A percentile compares a stretch with the other conserved stretches of the same genome.
phyloP scores from a whole-genome alignment of 805 yeast species.

The Yarrowia sp. region DNA sequence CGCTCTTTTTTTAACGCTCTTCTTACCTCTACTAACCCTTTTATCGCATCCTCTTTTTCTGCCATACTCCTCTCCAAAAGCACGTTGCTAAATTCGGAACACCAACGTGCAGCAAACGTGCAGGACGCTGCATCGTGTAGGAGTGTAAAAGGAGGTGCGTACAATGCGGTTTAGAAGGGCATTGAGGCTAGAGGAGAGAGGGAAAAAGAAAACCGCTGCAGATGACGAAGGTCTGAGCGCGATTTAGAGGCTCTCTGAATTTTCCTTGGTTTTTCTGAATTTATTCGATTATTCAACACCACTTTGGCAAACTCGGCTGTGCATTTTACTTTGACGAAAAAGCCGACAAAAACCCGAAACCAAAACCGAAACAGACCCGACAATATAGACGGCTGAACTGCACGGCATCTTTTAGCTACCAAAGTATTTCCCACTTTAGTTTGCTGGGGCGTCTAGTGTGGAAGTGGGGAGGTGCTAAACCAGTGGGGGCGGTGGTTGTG shows the following conservation, averaged over 20 bases:
- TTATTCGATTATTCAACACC: background rate
- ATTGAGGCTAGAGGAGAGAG: too few relatives aligned
- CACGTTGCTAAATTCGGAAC: slow-evolving; percentile 9
- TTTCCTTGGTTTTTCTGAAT: background rate
- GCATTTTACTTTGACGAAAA: background rate
- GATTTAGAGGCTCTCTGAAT: background rate
- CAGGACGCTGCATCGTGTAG: too few relatives aligned
- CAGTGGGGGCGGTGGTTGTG: too few relatives aligned
- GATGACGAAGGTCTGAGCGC: background rate
- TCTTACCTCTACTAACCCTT: too few relatives aligned
- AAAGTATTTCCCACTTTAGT: too few relatives aligned
- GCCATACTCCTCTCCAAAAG: background rate
- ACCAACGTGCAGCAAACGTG: slow-evolving; percentile 12
- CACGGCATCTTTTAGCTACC: background rate
- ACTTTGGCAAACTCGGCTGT: background rate
- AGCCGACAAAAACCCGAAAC: background rate
- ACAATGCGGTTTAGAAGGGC: too few relatives aligned
- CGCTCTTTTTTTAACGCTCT: too few relatives aligned
- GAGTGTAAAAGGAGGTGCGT: too few relatives aligned
- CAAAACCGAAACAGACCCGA: background rate
- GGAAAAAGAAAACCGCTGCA: too few relatives aligned
- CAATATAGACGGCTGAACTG: slow-evolving; percentile 12
- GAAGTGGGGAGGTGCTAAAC: too few relatives aligned
- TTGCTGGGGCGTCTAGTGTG: too few relatives aligned
- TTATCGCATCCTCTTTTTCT: too few relatives aligned